phyloP scores from a whole-genome alignment of 495 filamentous ascomycete species.

The Penicillium robsamsonii region DNA sequence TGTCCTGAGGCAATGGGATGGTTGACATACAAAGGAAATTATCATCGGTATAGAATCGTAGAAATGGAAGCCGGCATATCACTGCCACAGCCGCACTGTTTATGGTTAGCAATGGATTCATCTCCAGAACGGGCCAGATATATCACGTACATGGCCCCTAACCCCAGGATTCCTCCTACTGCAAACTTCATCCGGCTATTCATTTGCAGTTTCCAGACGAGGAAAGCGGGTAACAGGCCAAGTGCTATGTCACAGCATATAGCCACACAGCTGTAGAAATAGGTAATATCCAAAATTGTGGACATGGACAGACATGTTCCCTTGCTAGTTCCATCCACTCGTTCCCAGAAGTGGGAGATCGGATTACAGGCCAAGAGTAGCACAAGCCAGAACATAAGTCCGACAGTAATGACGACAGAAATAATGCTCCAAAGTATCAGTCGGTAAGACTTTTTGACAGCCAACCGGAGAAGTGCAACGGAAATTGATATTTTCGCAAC shows the following conservation, averaged over 20 bases:
- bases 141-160: conserved; percentile 30
- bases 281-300: conserved; percentile 20
- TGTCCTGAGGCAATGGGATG: no score
- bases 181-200: conserved; percentile 27
- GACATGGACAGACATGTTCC: conserved; percentile 22
- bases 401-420: conserved; percentile 9
- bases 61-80: conserved; percentile 29
- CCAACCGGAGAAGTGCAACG: conserved; percentile 37
- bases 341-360: conserved; percentile 32
- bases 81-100: conserved; percentile 30
- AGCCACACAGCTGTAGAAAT: conserved; percentile 32
- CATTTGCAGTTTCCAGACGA: conserved; percentile 32
- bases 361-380: conserved; percentile 32
- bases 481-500: conserved; percentile 37
- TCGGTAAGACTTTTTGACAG: conserved; percentile 21
- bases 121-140: not conserved
- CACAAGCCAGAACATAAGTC: conserved; percentile 27
- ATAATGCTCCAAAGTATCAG: conserved; percentile 29
- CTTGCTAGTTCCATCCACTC: not conserved
- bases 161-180: conserved; percentile 26
- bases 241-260: conserved; percentile 32
- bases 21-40: conserved; percentile 32
- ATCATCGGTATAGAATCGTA: conserved; percentile 17
- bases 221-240: conserved; percentile 25
- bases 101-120: not conserved